Conservation (phyloP, 768 basidiomycete genomes). For the Mycena polygramma region DNA sequence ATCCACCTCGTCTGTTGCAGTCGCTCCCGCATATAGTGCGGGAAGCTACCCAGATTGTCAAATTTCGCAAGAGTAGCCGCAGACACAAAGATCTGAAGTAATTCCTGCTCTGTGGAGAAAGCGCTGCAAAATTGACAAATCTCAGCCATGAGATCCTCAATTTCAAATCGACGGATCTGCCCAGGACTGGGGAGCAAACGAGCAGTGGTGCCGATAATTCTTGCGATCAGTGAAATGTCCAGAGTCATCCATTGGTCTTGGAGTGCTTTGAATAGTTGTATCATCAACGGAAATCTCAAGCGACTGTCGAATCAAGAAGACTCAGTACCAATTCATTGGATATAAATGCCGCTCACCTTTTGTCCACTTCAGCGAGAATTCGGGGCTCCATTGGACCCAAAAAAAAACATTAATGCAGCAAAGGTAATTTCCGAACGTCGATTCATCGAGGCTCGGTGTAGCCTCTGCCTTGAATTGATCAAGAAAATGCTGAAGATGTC, state of each 20-base stretch:
- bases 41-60: too few species aligned
- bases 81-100: not conserved
- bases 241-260: not conserved
- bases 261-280: not conserved
- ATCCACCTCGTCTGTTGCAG: not conserved
- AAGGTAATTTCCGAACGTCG: not conserved
- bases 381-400: not conserved
- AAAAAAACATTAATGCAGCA: constrained; percentile 7
- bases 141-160: not conserved
- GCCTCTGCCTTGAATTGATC: not conserved
- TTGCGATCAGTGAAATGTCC: not conserved
- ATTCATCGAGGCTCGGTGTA: not conserved
- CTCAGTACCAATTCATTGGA: not conserved
- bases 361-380: not conserved
- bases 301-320: too few species aligned
- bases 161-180: too few species aligned
- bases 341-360: too few species aligned
- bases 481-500: not conserved
- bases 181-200: not conserved
- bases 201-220: not conserved
- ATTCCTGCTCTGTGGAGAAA: not conserved
- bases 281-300: not conserved
- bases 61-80: not conserved
- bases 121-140: not conserved
- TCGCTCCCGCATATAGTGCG: not conserved